These are phyloP conservation scores for Breynia disticha DNA, from an alignment of 441 rosid species.

Conservation along the genomic window DNA sequence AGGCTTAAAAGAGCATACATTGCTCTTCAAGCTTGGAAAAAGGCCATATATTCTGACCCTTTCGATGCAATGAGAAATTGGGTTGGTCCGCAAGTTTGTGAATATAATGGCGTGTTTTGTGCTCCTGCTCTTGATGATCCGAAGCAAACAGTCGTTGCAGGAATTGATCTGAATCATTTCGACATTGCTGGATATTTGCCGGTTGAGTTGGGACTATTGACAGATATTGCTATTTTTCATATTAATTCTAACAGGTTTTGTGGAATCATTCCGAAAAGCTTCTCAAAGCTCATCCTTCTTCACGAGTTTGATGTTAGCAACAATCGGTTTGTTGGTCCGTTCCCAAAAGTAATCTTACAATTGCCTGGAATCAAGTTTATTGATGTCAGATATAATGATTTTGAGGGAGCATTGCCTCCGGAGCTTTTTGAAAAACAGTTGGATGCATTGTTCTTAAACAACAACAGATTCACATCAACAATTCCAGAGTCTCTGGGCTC, in stretches of 20 bases:
- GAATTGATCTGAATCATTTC: conserved; percentile 65
- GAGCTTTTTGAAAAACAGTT: conserved; percentile 40
- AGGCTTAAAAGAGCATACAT: conserved; percentile 62
- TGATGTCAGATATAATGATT: conserved; percentile 64
- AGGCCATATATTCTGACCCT: conserved; percentile 70
- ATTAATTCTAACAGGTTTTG: conserved; percentile 74
- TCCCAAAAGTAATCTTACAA: conserved; percentile 40
- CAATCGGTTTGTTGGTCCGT: conserved; percentile 72
- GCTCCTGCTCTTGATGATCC: conserved; percentile 54
- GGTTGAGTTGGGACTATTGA: conserved; percentile 57
- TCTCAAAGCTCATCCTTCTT: conserved; percentile 43
- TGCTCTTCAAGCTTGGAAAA: conserved; percentile 73
- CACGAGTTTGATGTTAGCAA: conserved; percentile 78
- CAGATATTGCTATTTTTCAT: conserved; percentile 59
- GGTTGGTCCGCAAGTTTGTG: conserved; percentile 60
- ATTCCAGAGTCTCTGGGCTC: conserved; percentile 65
- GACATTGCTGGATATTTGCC: conserved; percentile 90
- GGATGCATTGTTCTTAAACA: conserved; percentile 69
- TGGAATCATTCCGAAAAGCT: conserved; percentile 59
- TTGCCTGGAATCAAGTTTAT: conserved; percentile 48
- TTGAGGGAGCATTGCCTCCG: conserved; percentile 63
- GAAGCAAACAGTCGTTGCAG: conserved; percentile 40
- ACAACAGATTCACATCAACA: conserved; percentile 57
- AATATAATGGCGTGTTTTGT: conserved; percentile 65
- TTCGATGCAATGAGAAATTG: conserved; percentile 51